Conservation (phyloP, 2,329 filamentous ascomycete species). For the Colletotrichum eleusines region DNA sequence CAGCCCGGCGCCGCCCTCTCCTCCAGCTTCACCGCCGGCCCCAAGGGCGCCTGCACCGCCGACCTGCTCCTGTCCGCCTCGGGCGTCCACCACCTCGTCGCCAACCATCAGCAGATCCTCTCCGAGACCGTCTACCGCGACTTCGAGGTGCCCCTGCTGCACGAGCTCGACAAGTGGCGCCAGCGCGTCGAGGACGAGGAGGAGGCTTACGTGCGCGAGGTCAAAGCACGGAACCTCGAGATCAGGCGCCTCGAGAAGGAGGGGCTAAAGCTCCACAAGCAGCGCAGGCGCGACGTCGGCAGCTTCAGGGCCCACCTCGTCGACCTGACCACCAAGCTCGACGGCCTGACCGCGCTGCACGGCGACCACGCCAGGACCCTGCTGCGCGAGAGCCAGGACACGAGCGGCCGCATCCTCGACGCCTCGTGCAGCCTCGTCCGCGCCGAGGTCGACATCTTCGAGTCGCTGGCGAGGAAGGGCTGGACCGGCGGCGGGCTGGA, state of each 20-base stretch:
- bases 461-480: constrained; percentile 74
- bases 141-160: constrained; percentile 77
- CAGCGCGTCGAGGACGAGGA: constrained; percentile 74
- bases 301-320: constrained; percentile 73
- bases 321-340: constrained; percentile 70
- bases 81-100: constrained; percentile 75
- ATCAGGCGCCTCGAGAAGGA: constrained; percentile 75
- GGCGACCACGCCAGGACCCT: constrained; percentile 70
- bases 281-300: constrained; percentile 70
- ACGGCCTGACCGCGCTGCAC: constrained; percentile 72
- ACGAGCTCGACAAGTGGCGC: constrained; percentile 76
- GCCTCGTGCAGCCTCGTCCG: constrained; percentile 74
- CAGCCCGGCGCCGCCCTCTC: constrained; percentile 52
- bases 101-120: constrained; percentile 78
- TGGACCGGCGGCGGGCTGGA: constrained; percentile 76
- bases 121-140: constrained; percentile 76
- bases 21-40: constrained; percentile 59
- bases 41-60: constrained; percentile 67
- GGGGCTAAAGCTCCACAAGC: constrained; percentile 71
- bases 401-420: constrained; percentile 71
- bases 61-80: constrained; percentile 72
- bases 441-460: constrained; percentile 78
- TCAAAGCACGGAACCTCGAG: constrained; percentile 67
- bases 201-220: constrained; percentile 67
- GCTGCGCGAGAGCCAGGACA: constrained; percentile 74